Evolutionary conservation across 305 asterid species (phyloP), one percentile per base, ranked within the genome.

Genomic region (Fraxinus velutina): DNA sequence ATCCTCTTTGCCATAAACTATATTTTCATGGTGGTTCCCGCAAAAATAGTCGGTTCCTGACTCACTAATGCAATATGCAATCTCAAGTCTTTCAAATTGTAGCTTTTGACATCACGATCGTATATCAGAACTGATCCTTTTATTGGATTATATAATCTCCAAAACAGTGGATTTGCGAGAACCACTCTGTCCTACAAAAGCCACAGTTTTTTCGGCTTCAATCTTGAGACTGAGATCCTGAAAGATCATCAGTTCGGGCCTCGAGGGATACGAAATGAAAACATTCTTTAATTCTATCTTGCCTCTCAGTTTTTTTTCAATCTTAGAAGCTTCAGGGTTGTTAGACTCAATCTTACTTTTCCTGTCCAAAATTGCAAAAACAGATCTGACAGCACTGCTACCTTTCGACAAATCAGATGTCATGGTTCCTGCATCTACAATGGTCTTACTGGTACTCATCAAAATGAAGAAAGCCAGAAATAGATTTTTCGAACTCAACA

Each of bases 181-280:
- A 9, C 95, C 95, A 84, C 93, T 91, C 36, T 82, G 90, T 4
- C 95, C 92, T 0, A 88, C 91, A 1, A 91, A 82, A 0, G 93
- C 92, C 34, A 84, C 83, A 22, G 85, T 81, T 57, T 82, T 85
- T 73, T 93, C 92, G 6, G 89, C 89, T 50, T 88, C 86, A 4
- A 90, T 85, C 78, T 15, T 83, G 15, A 90, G 81, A 75, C 78
- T 86, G 22, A 90, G 66, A 15, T 87, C 92, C n/a, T 78, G 84
- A 73, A 91, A 73, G 52, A 90, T 84, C 83, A 86, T 75, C 24
- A 77, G 85, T 12, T 84, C 86, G 0, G 90, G 92, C 82, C 93
- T 81, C 6, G 90, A 83, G 6, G 92, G 92, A 52, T 90, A 90
- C 7, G 85, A 74, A 76, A 88, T 88, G 30, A 79, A 82, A 6